Evolutionary conservation across 768 basidiomycete species (phyloP), one percentile per base, ranked within the genome.

Genomic region (Mycena olivaceomarginata): DNA sequence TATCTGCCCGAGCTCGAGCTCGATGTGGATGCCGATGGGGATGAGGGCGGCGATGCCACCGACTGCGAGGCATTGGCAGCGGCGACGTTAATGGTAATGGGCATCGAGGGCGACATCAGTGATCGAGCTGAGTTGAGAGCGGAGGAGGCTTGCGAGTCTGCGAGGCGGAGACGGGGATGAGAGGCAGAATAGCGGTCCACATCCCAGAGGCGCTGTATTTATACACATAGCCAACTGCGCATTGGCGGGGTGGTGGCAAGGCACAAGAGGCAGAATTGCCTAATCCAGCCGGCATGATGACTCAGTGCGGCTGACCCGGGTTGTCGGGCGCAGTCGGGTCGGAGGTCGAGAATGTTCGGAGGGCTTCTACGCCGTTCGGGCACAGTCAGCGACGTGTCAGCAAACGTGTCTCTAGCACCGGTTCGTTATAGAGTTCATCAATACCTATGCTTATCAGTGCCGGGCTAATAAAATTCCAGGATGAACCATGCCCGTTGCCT

Each of bases 61-160:
- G 67, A 70, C 48, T 57, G 53, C 13, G 67, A 5, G 16, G 51
- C 31, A 31, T 31, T 31, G 31, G 31, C 31, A 31, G 31, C 31
- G 31, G 31, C 31, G 31, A 31, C 31, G 31, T 31, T 31, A 31
- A 31, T 31, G 31, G 31, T 31, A 31, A 31, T 31, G 31, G 31
- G 31, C 70, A 72, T 70, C 22, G 74, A 70, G 68, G 74, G 75
- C 63, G 75, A 67, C 69, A 76, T 76, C 67, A 43, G 39, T 64
- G 67, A 0, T 39, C 18, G 18, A 11, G 31, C 3, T 31, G n/a
- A 67, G 41, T 5, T 12, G 62, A 31, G 40, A 62, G 65, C 3
- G n/a, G 39, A 20, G 62, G n/a, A n/a, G 69, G 59, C 22, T 40
- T 6, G 51, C 18, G 15, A 20, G 31, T 31, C 31, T 31, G 31